phyloP scores from a whole-genome alignment of 169 alveolate species.

The Babesia gibsoni region DNA sequence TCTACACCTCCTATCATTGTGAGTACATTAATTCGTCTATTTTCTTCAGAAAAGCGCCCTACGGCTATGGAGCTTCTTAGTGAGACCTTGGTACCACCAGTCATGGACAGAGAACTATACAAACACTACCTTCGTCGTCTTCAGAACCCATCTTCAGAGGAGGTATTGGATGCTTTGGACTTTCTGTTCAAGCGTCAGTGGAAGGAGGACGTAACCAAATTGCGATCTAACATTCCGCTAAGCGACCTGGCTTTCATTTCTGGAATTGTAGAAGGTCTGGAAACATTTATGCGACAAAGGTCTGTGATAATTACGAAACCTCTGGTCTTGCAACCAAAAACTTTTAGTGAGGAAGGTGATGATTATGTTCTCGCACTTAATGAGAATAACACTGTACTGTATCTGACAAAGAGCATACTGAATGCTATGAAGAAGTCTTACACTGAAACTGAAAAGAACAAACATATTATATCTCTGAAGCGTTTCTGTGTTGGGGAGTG shows the following conservation, averaged over 20 bases:
- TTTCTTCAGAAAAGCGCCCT: constrained; percentile 53
- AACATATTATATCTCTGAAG: constrained; percentile 12
- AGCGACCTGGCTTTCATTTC: constrained; percentile 14
- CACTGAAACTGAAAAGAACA: background rate
- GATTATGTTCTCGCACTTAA: constrained; percentile 21
- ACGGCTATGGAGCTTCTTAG: constrained; percentile 60
- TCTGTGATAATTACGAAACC: constrained; percentile 39
- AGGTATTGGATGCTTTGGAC: constrained; percentile 47
- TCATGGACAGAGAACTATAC: constrained; percentile 58
- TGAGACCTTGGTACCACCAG: constrained; percentile 65
- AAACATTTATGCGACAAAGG: constrained; percentile 44
- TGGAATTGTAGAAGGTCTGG: constrained; percentile 24
- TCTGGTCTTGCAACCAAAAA: constrained; percentile 7
- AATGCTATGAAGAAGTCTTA: background rate
- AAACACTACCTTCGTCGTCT: constrained; percentile 54
- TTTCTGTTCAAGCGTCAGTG: constrained; percentile 41
- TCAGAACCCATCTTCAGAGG: constrained; percentile 58
- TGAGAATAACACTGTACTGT: constrained; percentile 36
- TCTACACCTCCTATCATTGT: constrained; percentile 51
- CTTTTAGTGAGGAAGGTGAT: background rate
- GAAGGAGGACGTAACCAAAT: constrained; percentile 35
- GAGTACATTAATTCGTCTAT: constrained; percentile 45
- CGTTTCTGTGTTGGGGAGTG: constrained; percentile 48
- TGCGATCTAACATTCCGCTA: constrained; percentile 11
- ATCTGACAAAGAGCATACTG: constrained; percentile 8